These are phyloP conservation scores for Phascolomyces articulosus DNA, from an alignment of 371 early-diverging fungal species.

Conservation along the genomic window DNA sequence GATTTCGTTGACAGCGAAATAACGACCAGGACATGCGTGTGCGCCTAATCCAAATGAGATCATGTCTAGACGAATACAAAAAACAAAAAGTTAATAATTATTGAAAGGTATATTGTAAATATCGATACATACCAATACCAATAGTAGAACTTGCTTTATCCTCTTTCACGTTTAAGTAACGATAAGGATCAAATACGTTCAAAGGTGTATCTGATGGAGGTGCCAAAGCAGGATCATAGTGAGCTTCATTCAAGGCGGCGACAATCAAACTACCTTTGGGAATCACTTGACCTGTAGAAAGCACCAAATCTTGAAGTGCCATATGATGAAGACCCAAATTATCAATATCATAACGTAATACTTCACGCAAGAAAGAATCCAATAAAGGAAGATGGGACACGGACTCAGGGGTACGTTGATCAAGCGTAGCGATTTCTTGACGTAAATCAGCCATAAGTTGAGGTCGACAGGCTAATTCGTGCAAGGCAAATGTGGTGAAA, in stretches of 20 bases:
- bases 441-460: slow-evolving; percentile 25
- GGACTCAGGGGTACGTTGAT: slow-evolving; percentile 25
- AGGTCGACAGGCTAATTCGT: slow-evolving; percentile 39
- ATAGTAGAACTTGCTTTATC: slow-evolving; percentile 24
- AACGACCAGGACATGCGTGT: slow-evolving; percentile 57
- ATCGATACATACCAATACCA: not conserved
- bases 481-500: slow-evolving; percentile 33
- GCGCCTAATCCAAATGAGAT: slow-evolving; percentile 38
- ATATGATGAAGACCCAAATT: slow-evolving; percentile 37
- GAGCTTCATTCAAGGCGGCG: slow-evolving; percentile 25
- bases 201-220: slow-evolving; percentile 13
- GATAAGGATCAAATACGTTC: slow-evolving; percentile 30
- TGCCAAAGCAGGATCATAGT: slow-evolving; percentile 11
- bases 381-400: slow-evolving; percentile 36
- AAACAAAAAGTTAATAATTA: too few relatives aligned
- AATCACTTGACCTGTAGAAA: slow-evolving; percentile 48
- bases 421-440: slow-evolving; percentile 18
- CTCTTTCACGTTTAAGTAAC: slow-evolving; percentile 13
- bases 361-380: slow-evolving; percentile 57
- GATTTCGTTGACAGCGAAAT: slow-evolving; percentile 52
- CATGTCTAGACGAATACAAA: not conserved
- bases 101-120: too few relatives aligned
- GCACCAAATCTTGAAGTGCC: slow-evolving; percentile 29
- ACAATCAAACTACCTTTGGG: slow-evolving; percentile 42
- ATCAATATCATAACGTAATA: slow-evolving; percentile 38